These are phyloP conservation scores for Hawksworthiomyces lignivorus DNA, from an alignment of 2,329 filamentous ascomycete species.

Conservation along the genomic window DNA sequence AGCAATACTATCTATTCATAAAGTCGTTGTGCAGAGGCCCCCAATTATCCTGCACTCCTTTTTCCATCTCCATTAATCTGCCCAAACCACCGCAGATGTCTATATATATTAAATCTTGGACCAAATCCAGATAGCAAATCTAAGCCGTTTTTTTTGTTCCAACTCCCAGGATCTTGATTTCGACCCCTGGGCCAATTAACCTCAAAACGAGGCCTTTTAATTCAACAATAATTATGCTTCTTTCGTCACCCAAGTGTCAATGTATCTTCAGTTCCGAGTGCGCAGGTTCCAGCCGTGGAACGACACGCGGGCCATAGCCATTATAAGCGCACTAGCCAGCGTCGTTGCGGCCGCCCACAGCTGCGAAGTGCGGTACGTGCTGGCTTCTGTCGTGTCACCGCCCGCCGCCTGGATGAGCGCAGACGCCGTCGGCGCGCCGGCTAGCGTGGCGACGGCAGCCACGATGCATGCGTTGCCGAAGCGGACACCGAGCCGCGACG, in stretches of 20 bases:
- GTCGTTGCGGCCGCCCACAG: slow-evolving; percentile 15
- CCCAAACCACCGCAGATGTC: background rate
- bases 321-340: slow-evolving; percentile 8
- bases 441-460: slow-evolving; percentile 31
- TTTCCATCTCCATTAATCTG: too few relatives aligned
- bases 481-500: slow-evolving; percentile 30
- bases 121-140: background rate
- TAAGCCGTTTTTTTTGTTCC: too few relatives aligned
- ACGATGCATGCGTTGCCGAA: slow-evolving; percentile 37
- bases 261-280: background rate
- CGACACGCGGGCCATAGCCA: slow-evolving; percentile 6
- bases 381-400: slow-evolving; percentile 1
- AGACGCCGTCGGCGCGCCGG: slow-evolving; percentile 28
- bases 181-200: too few relatives aligned
- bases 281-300: slow-evolving; percentile 11
- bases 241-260: too few relatives aligned
- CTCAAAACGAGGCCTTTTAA: too few relatives aligned
- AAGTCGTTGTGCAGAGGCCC: too few relatives aligned
- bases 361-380: slow-evolving; percentile 13
- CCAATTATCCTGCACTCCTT: too few relatives aligned
- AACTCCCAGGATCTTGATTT: too few relatives aligned
- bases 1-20: too few relatives aligned
- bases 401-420: slow-evolving; percentile 10
- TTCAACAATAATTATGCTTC: too few relatives aligned
- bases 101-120: background rate